Evolutionary conservation across 768 basidiomycete genomes (phyloP), one percentile per base, ranked within the genome.

Genomic region (Kwoniella shandongensis): DNA sequence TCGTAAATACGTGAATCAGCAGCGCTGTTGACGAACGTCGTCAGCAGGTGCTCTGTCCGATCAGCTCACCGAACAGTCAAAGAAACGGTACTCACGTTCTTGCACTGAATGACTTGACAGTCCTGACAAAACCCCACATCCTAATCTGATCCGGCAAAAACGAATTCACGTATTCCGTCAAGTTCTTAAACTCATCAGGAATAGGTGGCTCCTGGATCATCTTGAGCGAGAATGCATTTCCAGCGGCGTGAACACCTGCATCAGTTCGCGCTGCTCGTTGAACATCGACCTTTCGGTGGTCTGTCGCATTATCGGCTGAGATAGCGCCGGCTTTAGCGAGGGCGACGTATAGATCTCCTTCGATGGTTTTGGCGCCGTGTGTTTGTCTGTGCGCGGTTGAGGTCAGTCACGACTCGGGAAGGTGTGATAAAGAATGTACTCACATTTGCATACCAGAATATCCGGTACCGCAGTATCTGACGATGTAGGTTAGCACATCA

Each of bases 1-100:
- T 93, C 96, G 78, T 99, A 99, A 75, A 92, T 91, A 58, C 94
- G 84, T 59, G 92, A 94, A 73, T 97, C 93, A 78, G 93, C 97
- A 2, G 85, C 81, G 58, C 90, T 92, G 76, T 44, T n/a, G 48
- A 3, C 22, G 23, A 7, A 11, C 18, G 39, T 25, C 20, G 35
- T 25, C 45, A 56, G n/a, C n/a, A 22, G 15, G 15, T 11, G 1
- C 35, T 18, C n/a, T 8, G n/a, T 45, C 23, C 27, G 36, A 18
- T 30, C 5, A 39, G 7, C 32, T 53, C 36, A 59, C 25, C 49
- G 13, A 22, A 18, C 4, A 20, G 13, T 30, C 7, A 40, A 20
- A 29, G 44, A 39, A 15, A 45, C 35, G n/a, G n/a, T 27, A 70
- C 75, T 67, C 41, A 78, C 69, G 66, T 70, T 50, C 80, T 70